Evolutionary conservation across 1,284 basidiomycete species (phyloP), one percentile per base, ranked within the genome.

Genomic region (Phellopilus nigrolimitatus): DNA sequence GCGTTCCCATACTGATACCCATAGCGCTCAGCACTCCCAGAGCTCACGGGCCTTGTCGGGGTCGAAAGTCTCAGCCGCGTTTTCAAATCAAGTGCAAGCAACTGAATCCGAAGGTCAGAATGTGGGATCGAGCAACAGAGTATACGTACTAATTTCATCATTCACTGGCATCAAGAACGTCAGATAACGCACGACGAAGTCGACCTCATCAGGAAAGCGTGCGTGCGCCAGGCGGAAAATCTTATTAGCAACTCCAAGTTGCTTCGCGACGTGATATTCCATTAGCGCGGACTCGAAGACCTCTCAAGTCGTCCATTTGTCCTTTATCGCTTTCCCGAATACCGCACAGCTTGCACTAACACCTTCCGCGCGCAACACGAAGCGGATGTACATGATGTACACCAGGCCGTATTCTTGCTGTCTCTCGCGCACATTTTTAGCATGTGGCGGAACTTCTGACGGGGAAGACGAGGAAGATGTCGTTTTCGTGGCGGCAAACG

Each of bases 11-110:
- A 98, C 63, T 91, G 87, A 71, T 95, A 97, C 67, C 97, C 94
- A 70, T 97, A 97, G 54, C 86, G 91, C 85, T 97, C 95, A 99
- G 42, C 89, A 80, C 61, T 97, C 91, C 95, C 95, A 99, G 12
- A 99, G 75, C 0, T 87, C 82, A 39, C 90, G 76, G 9, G 93
- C 91, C 36, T 82, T 79, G 34, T 91, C 88, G 3, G 92, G 74
- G 0, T 87, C 66, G 64, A 98, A 93, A 1, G 79, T 85, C 4
- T 78, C 74, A 33, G 94, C 86, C 10, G 90, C 84, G 38, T 91
- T 82, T 66, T 99, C 95, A 64, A 99, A 98, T 22, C 99, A 71
- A 0, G 95, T 95, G 39, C 95, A 84, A 0, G 95, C 95, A 70
- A 99, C 95, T 95, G 58, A 19, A 57, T 6, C 54, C 25, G 30